Percentiles rank a stretch among this genome's conserved stretches.
phyloP scores from a whole-genome alignment of 2,329 filamentous ascomycete species.

The Penicillium occitanis region DNA sequence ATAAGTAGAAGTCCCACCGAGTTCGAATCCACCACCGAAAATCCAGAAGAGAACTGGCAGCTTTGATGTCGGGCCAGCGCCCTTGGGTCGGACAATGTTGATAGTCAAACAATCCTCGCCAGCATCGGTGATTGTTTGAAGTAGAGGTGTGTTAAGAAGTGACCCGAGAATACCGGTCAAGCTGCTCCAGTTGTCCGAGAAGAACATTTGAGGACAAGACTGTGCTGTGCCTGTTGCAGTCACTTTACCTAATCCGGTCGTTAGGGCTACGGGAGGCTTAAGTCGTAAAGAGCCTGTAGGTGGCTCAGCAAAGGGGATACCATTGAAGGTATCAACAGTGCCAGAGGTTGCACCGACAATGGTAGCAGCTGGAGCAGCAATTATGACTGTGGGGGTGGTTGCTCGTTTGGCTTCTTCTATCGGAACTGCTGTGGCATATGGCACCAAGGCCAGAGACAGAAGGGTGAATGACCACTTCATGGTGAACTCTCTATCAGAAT shows the following conservation, averaged over 20 bases:
- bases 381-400: slow-evolving; percentile 6
- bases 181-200: slow-evolving; percentile 47
- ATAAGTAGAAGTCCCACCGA: slow-evolving; percentile 49
- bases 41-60: slow-evolving; percentile 71
- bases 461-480: slow-evolving; percentile 4
- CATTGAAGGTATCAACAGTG: slow-evolving; percentile 66
- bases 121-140: slow-evolving; percentile 56
- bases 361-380: slow-evolving; percentile 49
- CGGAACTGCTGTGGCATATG: neutral
- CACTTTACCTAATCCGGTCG: slow-evolving; percentile 58
- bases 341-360: slow-evolving; percentile 43
- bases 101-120: slow-evolving; percentile 66
- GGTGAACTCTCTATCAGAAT: neutral
- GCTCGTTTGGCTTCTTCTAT: slow-evolving; percentile 1
- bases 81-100: slow-evolving; percentile 59
- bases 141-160: slow-evolving; percentile 57
- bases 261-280: slow-evolving; percentile 66
- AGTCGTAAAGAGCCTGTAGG: slow-evolving; percentile 68
- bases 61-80: slow-evolving; percentile 55
- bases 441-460: neutral
- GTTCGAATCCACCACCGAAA: slow-evolving; percentile 59
- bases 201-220: slow-evolving; percentile 71
- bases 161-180: slow-evolving; percentile 50
- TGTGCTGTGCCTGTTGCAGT: slow-evolving; percentile 58
- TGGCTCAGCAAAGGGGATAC: slow-evolving; percentile 72